These are phyloP conservation scores for Barnettozyma sucrosica DNA, from an alignment of 805 yeast genomes.

Conservation along the genomic window DNA sequence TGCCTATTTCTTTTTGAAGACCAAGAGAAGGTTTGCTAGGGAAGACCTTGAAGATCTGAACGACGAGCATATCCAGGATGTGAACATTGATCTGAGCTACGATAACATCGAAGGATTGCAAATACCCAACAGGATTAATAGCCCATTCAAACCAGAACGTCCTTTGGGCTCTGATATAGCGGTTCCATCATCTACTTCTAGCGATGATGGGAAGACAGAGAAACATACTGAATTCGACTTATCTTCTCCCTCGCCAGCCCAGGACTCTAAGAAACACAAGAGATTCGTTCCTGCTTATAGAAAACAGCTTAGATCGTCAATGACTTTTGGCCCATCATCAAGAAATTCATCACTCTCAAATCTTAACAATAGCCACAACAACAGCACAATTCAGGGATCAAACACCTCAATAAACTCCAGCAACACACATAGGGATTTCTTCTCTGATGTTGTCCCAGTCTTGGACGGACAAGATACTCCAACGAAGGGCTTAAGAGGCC, in stretches of 20 bases:
- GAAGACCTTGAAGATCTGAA: slow-evolving; percentile 31
- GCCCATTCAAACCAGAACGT: background rate
- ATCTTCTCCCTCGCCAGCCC: slow-evolving; percentile 4
- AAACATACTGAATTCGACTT: slow-evolving; percentile 3
- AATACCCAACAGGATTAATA: slow-evolving; percentile 6
- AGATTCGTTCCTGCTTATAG: slow-evolving; percentile 35
- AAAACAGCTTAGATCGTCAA: slow-evolving; percentile 27
- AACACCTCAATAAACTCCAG: slow-evolving; percentile 21
- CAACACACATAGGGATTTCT: slow-evolving; percentile 24
- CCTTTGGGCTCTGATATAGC: background rate
- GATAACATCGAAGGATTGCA: slow-evolving; percentile 26
- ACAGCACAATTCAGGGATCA: slow-evolving; percentile 12
- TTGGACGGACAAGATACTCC: slow-evolving; percentile 13
- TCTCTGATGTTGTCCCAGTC: slow-evolving; percentile 24
- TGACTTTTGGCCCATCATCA: slow-evolving; percentile 17
- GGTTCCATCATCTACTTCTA: slow-evolving; percentile 6
- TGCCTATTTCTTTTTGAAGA: slow-evolving; percentile 32
- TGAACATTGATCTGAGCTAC: slow-evolving; percentile 32
- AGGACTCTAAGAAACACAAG: slow-evolving; percentile 8
- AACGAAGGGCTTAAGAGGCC: slow-evolving; percentile 1
- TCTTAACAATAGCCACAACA: slow-evolving; percentile 20
- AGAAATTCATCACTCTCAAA: slow-evolving; percentile 21
- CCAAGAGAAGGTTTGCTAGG: slow-evolving; percentile 31
- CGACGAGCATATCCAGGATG: slow-evolving; percentile 31
- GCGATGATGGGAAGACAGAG: slow-evolving; percentile 9